Evolutionary conservation across 305 asterid genomes (phyloP).

Genomic region (Fraxinus sp.): DNA sequence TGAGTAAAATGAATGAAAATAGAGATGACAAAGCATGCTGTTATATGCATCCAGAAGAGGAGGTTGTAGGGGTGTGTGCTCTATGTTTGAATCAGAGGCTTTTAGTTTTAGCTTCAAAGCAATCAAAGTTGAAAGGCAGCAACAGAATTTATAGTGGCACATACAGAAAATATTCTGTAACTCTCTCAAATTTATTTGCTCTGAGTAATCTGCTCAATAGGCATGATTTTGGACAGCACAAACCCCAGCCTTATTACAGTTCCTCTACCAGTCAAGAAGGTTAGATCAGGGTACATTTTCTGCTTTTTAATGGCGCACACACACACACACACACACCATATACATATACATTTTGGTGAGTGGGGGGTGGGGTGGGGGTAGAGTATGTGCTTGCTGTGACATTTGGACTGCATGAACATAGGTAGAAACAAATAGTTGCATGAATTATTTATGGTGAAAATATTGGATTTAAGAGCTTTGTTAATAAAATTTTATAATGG

Average conservation of each 20-base stretch:
- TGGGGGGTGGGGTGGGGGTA: not conserved
- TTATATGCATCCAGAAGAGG: slow-evolving; percentile 57
- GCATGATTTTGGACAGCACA: slow-evolving; percentile 48
- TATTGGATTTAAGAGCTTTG: slow-evolving; percentile 20
- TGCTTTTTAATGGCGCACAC: not conserved
- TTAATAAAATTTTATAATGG: not conserved
- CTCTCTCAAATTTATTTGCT: slow-evolving; percentile 61
- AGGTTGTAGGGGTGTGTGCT: slow-evolving; percentile 70
- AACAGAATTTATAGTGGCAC: not conserved
- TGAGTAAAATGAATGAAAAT: slow-evolving; percentile 28
- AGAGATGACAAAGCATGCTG: slow-evolving; percentile 35
- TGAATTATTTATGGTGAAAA: slow-evolving; percentile 27
- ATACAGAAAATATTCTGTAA: slow-evolving; percentile 20
- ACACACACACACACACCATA: not conserved
- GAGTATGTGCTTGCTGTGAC: slow-evolving; percentile 17
- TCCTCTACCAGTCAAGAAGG: slow-evolving; percentile 67
- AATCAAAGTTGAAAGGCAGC: slow-evolving; percentile 16
- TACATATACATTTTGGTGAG: not conserved
- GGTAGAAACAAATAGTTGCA: slow-evolving; percentile 16
- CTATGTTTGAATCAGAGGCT: slow-evolving; percentile 76
- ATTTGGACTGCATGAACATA: slow-evolving; percentile 12
- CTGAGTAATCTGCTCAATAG: slow-evolving; percentile 53
- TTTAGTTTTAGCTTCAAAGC: slow-evolving; percentile 53
- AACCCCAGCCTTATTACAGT: slow-evolving; percentile 28
- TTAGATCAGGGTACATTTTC: slow-evolving; percentile 8